Conservation (phyloP, 1,284 basidiomycete genomes). For the Neonothopanus nambi region DNA sequence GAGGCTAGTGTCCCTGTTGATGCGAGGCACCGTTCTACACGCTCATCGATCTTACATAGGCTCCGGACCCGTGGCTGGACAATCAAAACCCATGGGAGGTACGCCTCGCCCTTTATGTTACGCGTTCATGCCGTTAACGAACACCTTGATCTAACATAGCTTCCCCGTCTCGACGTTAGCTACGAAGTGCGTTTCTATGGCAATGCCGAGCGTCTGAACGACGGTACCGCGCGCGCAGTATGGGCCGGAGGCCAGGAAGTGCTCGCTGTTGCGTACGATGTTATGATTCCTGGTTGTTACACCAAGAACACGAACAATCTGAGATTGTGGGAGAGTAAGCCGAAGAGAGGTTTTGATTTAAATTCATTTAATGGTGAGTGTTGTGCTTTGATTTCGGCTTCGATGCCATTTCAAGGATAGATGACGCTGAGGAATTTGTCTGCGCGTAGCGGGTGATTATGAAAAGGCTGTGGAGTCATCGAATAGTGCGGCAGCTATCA, state of each 20-base stretch:
- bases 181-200: slow-evolving; percentile 89
- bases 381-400: slow-evolving; percentile 6
- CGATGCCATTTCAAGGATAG: no score
- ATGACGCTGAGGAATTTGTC: background rate
- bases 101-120: background rate
- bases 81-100: slow-evolving; percentile 86
- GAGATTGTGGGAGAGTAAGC: slow-evolving; percentile 82
- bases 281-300: slow-evolving; percentile 86
- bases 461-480: slow-evolving; percentile 83
- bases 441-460: slow-evolving; percentile 77
- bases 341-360: slow-evolving; percentile 90
- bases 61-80: slow-evolving; percentile 91
- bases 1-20: slow-evolving; percentile 47
- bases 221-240: slow-evolving; percentile 59
- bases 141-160: slow-evolving; percentile 25
- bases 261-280: slow-evolving; percentile 86
- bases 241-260: slow-evolving; percentile 94
- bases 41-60: slow-evolving; percentile 50
- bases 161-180: slow-evolving; percentile 80
- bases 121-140: no score
- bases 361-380: slow-evolving; percentile 83
- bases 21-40: background rate
- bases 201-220: slow-evolving; percentile 65
- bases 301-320: slow-evolving; percentile 80
- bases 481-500: slow-evolving; percentile 89